Conservation (phyloP, 2,329 filamentous ascomycete genomes). For the Aspergillus sp. region DNA sequence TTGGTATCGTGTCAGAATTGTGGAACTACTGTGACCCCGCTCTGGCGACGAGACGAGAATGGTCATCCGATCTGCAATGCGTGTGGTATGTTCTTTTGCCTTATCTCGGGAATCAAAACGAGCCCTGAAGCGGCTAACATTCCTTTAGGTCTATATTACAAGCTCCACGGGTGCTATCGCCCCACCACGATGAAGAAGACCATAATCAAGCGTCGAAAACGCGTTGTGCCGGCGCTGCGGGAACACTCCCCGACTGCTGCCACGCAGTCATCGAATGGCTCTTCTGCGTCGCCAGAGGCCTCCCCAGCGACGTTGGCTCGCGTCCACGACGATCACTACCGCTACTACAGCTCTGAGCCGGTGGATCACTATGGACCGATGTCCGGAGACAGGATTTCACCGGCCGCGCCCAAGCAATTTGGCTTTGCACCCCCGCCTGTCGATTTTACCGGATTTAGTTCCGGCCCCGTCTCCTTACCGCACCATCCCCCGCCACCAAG, state of each 20-base stretch:
- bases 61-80: constrained; percentile 98
- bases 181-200: constrained; percentile 99
- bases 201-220: constrained; percentile 92
- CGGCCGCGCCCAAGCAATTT: constrained; percentile 39
- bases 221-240: constrained; percentile 77
- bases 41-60: constrained; percentile 92
- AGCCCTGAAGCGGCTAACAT: constrained; percentile 13
- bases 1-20: constrained; percentile 97
- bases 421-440: constrained; percentile 48
- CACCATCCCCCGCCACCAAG: constrained; percentile 35
- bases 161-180: constrained; percentile 88
- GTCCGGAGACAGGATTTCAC: constrained; percentile 43
- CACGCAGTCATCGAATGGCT: constrained; percentile 44
- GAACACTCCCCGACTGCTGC: constrained; percentile 48
- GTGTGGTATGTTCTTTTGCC: constrained; percentile 69
- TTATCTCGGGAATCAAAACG: background rate
- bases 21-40: constrained; percentile 89
- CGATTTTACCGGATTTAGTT: constrained; percentile 52
- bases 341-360: constrained; percentile 38
- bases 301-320: constrained; percentile 37
- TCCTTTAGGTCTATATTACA: constrained; percentile 83
- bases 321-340: constrained; percentile 34
- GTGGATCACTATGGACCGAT: constrained; percentile 48
- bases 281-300: constrained; percentile 47
- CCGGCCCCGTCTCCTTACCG: constrained; percentile 35